phyloP scores from a whole-genome alignment of 805 yeast species.

The Suhomyces canberraensis region DNA sequence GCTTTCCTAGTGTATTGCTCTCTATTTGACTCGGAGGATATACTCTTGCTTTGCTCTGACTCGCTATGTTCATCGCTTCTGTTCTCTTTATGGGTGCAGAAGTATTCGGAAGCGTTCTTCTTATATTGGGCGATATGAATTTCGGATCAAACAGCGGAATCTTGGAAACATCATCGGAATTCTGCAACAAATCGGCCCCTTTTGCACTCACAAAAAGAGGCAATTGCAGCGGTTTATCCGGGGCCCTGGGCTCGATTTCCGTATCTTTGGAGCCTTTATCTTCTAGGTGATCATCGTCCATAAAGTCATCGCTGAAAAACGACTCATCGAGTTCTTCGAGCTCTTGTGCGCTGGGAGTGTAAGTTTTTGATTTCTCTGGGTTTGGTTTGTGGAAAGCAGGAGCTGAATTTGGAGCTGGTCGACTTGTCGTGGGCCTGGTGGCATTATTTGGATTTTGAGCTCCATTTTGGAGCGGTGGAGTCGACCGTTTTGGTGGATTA shows the following conservation, averaged over 20 bases:
- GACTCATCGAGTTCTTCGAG: constrained; percentile 39
- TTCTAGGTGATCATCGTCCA: constrained; percentile 17
- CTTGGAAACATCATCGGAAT: constrained; percentile 39
- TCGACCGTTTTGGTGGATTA: background rate
- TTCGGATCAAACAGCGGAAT: constrained; percentile 54
- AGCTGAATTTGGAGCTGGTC: background rate
- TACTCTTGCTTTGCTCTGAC: background rate
- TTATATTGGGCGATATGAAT: constrained; percentile 49
- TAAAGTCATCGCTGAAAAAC: constrained; percentile 40
- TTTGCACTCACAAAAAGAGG: constrained; percentile 59
- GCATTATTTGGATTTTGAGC: background rate
- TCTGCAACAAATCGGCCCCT: constrained; percentile 55
- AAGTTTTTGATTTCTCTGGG: constrained; percentile 4
- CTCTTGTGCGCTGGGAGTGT: constrained; percentile 12
- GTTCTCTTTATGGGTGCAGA: constrained; percentile 59
- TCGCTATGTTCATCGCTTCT: constrained; percentile 2
- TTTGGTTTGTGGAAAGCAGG: background rate
- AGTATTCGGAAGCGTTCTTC: constrained; percentile 55
- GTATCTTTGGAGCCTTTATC: constrained; percentile 2
- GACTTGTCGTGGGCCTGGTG: background rate
- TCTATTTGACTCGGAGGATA: constrained; percentile 4
- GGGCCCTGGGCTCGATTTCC: background rate
- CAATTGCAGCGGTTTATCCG: background rate
- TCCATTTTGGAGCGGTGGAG: background rate
- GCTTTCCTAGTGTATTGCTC: constrained; percentile 2